phyloP scores from a whole-genome alignment of 2,329 filamentous ascomycete genomes.

The Nigrograna mackinnonii region DNA sequence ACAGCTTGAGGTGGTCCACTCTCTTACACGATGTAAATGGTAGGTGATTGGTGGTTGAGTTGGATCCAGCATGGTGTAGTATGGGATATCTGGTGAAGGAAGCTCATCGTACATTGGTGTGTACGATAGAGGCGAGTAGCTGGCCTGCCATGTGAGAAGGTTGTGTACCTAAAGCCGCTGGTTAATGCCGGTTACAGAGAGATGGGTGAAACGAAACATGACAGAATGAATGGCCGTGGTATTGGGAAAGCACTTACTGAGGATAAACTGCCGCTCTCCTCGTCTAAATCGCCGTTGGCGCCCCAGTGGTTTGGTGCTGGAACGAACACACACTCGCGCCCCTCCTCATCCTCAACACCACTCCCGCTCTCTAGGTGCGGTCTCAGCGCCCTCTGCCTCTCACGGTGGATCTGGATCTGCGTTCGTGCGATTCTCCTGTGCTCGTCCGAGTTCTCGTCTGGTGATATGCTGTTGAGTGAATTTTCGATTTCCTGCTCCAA shows the following conservation, averaged over 20 bases:
- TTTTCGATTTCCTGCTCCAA: conserved; percentile 37
- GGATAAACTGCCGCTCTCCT: conserved; percentile 40
- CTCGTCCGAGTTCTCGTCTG: conserved; percentile 40
- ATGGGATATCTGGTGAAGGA: conserved; percentile 36
- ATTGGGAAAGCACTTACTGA: conserved; percentile 32
- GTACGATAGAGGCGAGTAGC: conserved; percentile 36
- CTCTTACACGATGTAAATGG: conserved; percentile 40
- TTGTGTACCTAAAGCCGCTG: conserved; percentile 38
- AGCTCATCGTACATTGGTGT: conserved; percentile 36
- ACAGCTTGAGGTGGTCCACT: conserved; percentile 37
- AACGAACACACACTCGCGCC: conserved; percentile 40
- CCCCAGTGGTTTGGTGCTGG: conserved; percentile 43
- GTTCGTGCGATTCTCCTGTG: conserved; percentile 35
- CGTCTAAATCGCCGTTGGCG: conserved; percentile 39
- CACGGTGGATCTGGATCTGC: conserved; percentile 39
- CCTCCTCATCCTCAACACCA: conserved; percentile 36
- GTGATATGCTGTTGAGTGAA: conserved; percentile 35
- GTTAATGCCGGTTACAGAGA: background rate
- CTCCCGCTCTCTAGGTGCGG: conserved; percentile 42
- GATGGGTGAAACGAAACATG: background rate
- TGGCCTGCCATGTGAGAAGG: conserved; percentile 40
- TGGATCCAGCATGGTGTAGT: conserved; percentile 37
- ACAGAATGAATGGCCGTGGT: conserved; percentile 12
- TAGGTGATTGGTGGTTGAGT: conserved; percentile 34
- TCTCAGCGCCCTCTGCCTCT: conserved; percentile 35